phyloP scores from a whole-genome alignment of 2,329 filamentous ascomycete species.

The Xylaria hypoxylon region DNA sequence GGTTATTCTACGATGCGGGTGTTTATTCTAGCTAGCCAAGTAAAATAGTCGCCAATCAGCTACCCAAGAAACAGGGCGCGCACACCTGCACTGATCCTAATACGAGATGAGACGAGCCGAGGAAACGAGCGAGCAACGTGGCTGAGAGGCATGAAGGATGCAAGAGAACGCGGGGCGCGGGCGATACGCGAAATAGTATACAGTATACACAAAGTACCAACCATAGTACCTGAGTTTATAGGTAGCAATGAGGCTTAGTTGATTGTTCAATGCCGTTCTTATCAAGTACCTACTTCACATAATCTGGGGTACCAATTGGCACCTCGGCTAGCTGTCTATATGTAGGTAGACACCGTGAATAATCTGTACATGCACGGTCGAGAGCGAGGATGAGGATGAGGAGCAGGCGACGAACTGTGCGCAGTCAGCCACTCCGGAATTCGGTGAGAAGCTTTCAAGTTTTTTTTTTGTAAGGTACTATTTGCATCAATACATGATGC shows the following conservation, averaged over 20 bases:
- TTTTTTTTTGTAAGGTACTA: slow-evolving; percentile 6
- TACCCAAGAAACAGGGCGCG: slow-evolving; percentile 16
- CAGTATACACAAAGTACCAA: neutral
- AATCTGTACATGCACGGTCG: neutral
- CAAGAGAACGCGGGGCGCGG: slow-evolving; percentile 26
- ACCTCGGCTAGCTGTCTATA: neutral
- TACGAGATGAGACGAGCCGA: slow-evolving; percentile 33
- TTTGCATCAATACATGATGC: slow-evolving; percentile 37
- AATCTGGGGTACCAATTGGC: neutral
- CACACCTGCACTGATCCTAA: slow-evolving; percentile 33
- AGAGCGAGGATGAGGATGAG: neutral
- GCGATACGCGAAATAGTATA: slow-evolving; percentile 7
- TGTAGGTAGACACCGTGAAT: neutral
- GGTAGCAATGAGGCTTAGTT: neutral
- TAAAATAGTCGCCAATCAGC: slow-evolving; percentile 29
- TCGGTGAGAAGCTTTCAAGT: slow-evolving; percentile 6
- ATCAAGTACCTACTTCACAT: neutral
- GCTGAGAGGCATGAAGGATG: slow-evolving; percentile 22
- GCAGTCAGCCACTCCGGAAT: slow-evolving; percentile 4
- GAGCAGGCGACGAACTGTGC: neutral
- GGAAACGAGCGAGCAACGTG: slow-evolving; percentile 33
- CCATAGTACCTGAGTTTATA: neutral
- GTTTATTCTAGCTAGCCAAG: slow-evolving; percentile 18
- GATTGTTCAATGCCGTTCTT: neutral
- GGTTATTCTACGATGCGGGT: slow-evolving; percentile 8